These are phyloP conservation scores for Pichia sp. DNA, from an alignment of 1,139 yeast genomes.

Conservation along the genomic window DNA sequence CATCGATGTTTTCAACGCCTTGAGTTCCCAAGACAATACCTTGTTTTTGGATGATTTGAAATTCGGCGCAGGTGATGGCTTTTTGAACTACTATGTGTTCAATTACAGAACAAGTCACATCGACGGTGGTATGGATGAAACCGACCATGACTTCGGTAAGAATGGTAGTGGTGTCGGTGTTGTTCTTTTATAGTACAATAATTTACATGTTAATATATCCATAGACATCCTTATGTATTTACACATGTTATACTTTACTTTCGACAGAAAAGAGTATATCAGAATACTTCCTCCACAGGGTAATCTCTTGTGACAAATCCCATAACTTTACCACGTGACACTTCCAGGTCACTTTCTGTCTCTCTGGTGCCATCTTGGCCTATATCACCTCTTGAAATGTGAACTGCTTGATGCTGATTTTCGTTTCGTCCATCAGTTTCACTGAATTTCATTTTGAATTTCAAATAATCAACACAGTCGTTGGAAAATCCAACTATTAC, in stretches of 20 bases:
- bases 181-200: constrained; percentile 55
- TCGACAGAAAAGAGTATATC: neutral
- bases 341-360: constrained; percentile 6
- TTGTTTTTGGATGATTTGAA: constrained; percentile 75
- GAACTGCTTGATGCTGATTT: neutral
- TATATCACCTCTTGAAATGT: neutral
- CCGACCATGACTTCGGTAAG: constrained; percentile 47
- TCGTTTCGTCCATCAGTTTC: neutral
- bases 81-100: constrained; percentile 83
- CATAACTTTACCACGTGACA: neutral
- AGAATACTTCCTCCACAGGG: constrained; percentile 6
- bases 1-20: constrained; percentile 91
- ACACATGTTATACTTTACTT: neutral
- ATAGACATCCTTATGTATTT: neutral
- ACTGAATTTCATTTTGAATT: constrained; percentile 11
- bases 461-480: constrained; percentile 40
- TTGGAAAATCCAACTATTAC: constrained; percentile 59
- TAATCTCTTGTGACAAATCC: constrained; percentile 9
- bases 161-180: constrained; percentile 82
- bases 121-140: constrained; percentile 67
- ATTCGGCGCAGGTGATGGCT: constrained; percentile 94
- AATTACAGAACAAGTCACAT: constrained; percentile 82
- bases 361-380: neutral
- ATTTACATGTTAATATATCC: neutral
- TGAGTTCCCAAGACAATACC: constrained; percentile 86